A percentile compares a stretch with the other conserved stretches of the same genome.
Evolutionary conservation across 1,284 basidiomycete genomes (phyloP).

Genomic region (Porogramme epimiltina): DNA sequence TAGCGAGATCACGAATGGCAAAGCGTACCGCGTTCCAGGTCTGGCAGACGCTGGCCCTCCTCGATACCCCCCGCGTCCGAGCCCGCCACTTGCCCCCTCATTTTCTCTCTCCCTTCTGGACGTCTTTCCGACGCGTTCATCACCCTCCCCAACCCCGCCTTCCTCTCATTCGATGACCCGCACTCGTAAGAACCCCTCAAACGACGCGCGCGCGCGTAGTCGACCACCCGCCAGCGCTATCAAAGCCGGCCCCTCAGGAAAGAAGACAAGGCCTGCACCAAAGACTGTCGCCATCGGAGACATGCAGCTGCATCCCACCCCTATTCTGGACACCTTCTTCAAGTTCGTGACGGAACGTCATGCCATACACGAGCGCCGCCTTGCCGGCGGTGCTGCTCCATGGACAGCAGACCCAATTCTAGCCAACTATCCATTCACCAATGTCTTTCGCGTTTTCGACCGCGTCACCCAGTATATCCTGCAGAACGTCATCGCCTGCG

Average conservation of each 20-base stretch:
- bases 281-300: constrained; percentile 31
- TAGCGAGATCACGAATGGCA: too few relatives aligned
- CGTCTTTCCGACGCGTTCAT: neutral
- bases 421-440: constrained; percentile 39
- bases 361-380: constrained; percentile 32
- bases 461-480: constrained; percentile 44
- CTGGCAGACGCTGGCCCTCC: neutral
- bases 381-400: constrained; percentile 32
- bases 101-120: neutral
- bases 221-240: constrained; percentile 2
- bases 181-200: constrained; percentile 1
- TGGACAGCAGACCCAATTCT: constrained; percentile 43
- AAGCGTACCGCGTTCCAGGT: too few relatives aligned
- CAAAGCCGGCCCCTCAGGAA: neutral
- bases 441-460: constrained; percentile 45
- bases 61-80: neutral
- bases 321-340: constrained; percentile 38
- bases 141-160: neutral
- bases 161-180: too few relatives aligned
- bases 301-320: constrained; percentile 27
- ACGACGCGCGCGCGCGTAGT: neutral
- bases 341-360: constrained; percentile 40
- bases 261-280: constrained; percentile 10
- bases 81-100: neutral
- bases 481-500: constrained; percentile 38